These are phyloP conservation scores for Eurotiales sp. DNA, from an alignment of 2,329 filamentous ascomycete species.

Conservation along the genomic window DNA sequence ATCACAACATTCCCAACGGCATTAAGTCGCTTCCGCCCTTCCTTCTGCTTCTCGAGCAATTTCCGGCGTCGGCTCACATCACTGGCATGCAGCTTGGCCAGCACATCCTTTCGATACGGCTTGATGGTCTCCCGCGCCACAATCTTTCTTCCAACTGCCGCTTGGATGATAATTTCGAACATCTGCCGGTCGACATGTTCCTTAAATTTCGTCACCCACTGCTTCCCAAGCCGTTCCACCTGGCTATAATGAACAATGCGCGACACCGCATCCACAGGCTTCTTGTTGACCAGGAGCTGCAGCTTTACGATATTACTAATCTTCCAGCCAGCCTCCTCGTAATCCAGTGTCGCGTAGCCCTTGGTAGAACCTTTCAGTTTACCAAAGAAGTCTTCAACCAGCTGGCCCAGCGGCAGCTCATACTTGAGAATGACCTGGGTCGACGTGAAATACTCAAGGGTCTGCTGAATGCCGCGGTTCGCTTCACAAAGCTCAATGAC, in stretches of 20 bases:
- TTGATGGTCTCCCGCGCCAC: constrained; percentile 93
- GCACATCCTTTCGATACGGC: constrained; percentile 91
- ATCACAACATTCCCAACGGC: constrained; percentile 84
- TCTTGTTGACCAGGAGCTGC: constrained; percentile 88
- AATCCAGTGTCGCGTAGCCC: constrained; percentile 93
- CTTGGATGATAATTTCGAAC: constrained; percentile 96
- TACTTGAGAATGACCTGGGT: constrained; percentile 95
- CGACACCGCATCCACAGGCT: constrained; percentile 90
- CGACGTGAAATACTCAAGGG: constrained; percentile 84
- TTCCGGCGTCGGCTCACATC: constrained; percentile 81
- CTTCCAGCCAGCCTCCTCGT: constrained; percentile 90
- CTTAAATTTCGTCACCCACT: constrained; percentile 95
- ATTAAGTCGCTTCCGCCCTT: constrained; percentile 81
- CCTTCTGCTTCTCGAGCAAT: constrained; percentile 93
- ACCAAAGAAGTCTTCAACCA: constrained; percentile 96
- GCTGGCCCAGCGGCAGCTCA: constrained; percentile 76
- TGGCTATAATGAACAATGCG: constrained; percentile 82
- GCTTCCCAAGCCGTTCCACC: constrained; percentile 71
- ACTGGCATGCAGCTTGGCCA: constrained; percentile 87
- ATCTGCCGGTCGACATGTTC: constrained; percentile 94
- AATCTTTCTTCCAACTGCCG: constrained; percentile 74
- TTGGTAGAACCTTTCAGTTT: constrained; percentile 92
- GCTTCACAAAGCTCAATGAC: constrained; percentile 93
- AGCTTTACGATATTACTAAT: constrained; percentile 78
- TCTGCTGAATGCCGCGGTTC: constrained; percentile 82